Evolutionary conservation across 208 protist genomes (phyloP), one percentile per base, ranked within the genome.

Genomic region (Wallacemonas sp.): DNA sequence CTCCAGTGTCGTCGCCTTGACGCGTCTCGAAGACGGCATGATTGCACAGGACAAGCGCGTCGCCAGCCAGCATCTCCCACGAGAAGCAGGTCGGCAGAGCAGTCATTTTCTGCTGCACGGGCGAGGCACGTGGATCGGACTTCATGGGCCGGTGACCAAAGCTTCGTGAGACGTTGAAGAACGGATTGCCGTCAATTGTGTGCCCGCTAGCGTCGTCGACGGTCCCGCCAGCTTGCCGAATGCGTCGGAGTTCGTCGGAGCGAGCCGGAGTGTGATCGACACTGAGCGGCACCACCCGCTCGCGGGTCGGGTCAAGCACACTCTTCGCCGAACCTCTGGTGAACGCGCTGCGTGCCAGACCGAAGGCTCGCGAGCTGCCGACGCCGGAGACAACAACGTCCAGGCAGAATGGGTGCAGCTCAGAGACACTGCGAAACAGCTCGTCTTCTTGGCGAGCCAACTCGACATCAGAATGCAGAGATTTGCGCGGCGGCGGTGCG

Each of bases 141-240:
- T 94, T 94, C 89, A 94, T 94, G 1, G 79, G 83, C 66, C 76
- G 85, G 71, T 92, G 84, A 0, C 89, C 89, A 46, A 94, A 91
- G 59, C 83, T 89, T 37, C 89, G 71, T 1, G 85, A 83, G 21
- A 94, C 78, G 39, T 84, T 92, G 38, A 74, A 82, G 63, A 83
- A 91, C 3, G 89, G 81, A 53, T 91, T 89, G 29, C 68, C 79
- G 60, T 92, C 85, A 32, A 92, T 89, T 29, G 84, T 52, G 46
- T 83, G 65, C 24, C 82, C 81, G 0, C 60, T 69, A 2, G 71
- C 65, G 38, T 70, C 71, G 38, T 82, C 66, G 10, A 92, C 70
- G 21, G 48, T 70, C 22, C 85, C 89, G 26, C 89, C 85, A 5
- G 89, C 89, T 21, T 64, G 60, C n/a, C 68, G 62, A 55, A 94